Base-by-base conservation (phyloP, 495 filamentous ascomycete genomes). In the Annulohypoxylon bovei region DNA sequence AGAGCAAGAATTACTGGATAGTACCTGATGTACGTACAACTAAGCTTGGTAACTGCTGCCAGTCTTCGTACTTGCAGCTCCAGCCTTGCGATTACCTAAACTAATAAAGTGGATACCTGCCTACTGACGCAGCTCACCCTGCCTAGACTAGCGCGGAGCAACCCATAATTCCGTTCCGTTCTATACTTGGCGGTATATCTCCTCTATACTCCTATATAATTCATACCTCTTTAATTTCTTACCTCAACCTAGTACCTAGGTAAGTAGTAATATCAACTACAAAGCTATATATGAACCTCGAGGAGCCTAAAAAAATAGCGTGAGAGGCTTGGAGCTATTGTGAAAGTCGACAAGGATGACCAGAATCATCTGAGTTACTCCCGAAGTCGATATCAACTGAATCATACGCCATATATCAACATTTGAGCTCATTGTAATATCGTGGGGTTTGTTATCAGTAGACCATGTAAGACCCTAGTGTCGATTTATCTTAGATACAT, bases 41-140 rank as follows among this genome's bases (percentile, higher is more conserved):
- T 42, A 22, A 72, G 70, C 64, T 72, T 22, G 32, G 30, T 9
- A 37, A 11, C 50, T 18, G 44, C 40, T 25, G 12, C 42, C 20
- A 32, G n/a, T 42, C 28, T 65, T 56, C 33, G 46, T 44, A 35
- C 32, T 46, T 39, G 59, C 35, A 72, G 63, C 69, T 72, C 63
- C 58, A 72, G 69, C 69, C 69, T 72, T 72, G 69, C 63, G 39
- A 67, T 72, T 72, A 59, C 32, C 28, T 22, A 35, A 35, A 60
- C 25, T 67, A 54, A 67, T 71, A 67, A 62, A 64, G 64, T 64
- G 64, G 65, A 27, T 53, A 55, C 32, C 37, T 56, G 20, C 18
- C 8, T 30, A 70, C 54, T 71, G 62, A 65, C 62, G 67, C 62
- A 65, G 62, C 67, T 53, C 33, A 25, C n/a, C 46, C 67, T 70